Evolutionary conservation across 1,284 basidiomycete genomes (phyloP).

Genomic region (Apiotrichum siamense): DNA sequence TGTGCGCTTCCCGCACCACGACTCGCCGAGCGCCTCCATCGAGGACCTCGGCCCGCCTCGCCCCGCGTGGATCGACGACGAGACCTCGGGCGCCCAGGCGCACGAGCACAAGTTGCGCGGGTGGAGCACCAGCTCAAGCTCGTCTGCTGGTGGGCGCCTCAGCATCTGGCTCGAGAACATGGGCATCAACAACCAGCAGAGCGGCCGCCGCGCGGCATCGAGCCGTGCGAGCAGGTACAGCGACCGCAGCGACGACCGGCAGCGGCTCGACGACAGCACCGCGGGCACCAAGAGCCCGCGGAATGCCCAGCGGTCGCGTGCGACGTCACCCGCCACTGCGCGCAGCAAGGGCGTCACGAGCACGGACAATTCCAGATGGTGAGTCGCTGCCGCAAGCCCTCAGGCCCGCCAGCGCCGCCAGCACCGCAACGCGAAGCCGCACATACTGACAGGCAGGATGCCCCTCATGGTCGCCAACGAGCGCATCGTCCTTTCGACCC

Average conservation of each 20-base stretch:
- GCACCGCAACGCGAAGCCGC: too few species aligned
- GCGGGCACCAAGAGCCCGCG: slow-evolving; percentile 3
- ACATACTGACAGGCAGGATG: slow-evolving; percentile 6
- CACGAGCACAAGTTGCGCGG: slow-evolving; percentile 9
- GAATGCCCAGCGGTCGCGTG: neutral
- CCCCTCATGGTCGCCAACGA: slow-evolving; percentile 43
- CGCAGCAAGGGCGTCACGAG: slow-evolving; percentile 6
- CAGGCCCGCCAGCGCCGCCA: too few species aligned
- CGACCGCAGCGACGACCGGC: slow-evolving; percentile 7
- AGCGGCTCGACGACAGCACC: neutral
- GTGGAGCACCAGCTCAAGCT: slow-evolving; percentile 33
- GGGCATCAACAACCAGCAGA: slow-evolving; percentile 24
- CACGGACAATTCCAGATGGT: slow-evolving; percentile 21
- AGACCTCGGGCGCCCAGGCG: neutral
- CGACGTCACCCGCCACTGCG: slow-evolving; percentile 1
- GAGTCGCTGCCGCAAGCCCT: too few species aligned
- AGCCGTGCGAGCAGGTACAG: slow-evolving; percentile 11
- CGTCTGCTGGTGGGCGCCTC: slow-evolving; percentile 22
- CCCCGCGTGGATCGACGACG: slow-evolving; percentile 29
- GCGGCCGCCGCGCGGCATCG: slow-evolving; percentile 1
- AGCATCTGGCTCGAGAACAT: slow-evolving; percentile 37
- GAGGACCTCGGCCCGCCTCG: slow-evolving; percentile 32
- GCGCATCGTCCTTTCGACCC: slow-evolving; percentile 41
- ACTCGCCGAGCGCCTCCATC: slow-evolving; percentile 4
- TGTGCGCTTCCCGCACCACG: slow-evolving; percentile 22